A percentile compares a stretch with the other conserved stretches of the same genome.
Conservation (phyloP, 2,329 filamentous ascomycete species). For the Aspergillus brunneoviolaceus region DNA sequence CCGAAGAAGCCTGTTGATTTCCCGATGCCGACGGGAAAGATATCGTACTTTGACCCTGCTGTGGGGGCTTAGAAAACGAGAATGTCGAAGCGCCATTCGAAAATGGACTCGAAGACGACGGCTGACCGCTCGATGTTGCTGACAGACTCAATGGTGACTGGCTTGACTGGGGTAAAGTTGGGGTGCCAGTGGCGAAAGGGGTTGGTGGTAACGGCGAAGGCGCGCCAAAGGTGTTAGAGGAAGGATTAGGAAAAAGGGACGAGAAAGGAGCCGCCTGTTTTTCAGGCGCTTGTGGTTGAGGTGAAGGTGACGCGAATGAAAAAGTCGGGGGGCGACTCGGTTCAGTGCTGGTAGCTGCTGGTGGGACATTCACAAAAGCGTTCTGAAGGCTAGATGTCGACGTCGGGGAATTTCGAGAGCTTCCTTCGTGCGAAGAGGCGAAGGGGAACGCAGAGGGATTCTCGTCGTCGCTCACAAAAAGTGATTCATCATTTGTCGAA, state of each 20-base stretch:
- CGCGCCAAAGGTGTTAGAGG: neutral
- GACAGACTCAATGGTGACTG: neutral
- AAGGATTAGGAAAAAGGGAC: slow-evolving; percentile 8
- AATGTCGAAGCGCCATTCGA: slow-evolving; percentile 7
- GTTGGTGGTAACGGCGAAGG: neutral
- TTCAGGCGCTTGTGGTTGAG: slow-evolving; percentile 14
- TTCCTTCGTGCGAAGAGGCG: slow-evolving; percentile 15
- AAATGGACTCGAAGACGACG: slow-evolving; percentile 7
- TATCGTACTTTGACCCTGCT: neutral
- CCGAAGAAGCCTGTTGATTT: neutral
- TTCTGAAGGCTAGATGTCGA: slow-evolving; percentile 17
- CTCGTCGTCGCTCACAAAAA: slow-evolving; percentile 42
- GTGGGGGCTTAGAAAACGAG: slow-evolving; percentile 1
- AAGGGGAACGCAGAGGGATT: slow-evolving; percentile 28
- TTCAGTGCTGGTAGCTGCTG: slow-evolving; percentile 1
- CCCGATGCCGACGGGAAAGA: neutral
- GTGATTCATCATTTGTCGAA: slow-evolving; percentile 33
- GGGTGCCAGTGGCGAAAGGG: slow-evolving; percentile 9
- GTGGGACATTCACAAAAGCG: slow-evolving; percentile 25
- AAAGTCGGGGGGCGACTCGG: neutral
- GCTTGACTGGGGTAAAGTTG: slow-evolving; percentile 9
- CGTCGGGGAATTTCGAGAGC: slow-evolving; percentile 10
- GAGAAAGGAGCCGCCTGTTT: slow-evolving; percentile 14
- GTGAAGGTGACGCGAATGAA: slow-evolving; percentile 6
- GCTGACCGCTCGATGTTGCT: neutral